These are phyloP conservation scores for Xylaria sp. DNA, from an alignment of 2,329 filamentous ascomycete species.

Conservation along the genomic window DNA sequence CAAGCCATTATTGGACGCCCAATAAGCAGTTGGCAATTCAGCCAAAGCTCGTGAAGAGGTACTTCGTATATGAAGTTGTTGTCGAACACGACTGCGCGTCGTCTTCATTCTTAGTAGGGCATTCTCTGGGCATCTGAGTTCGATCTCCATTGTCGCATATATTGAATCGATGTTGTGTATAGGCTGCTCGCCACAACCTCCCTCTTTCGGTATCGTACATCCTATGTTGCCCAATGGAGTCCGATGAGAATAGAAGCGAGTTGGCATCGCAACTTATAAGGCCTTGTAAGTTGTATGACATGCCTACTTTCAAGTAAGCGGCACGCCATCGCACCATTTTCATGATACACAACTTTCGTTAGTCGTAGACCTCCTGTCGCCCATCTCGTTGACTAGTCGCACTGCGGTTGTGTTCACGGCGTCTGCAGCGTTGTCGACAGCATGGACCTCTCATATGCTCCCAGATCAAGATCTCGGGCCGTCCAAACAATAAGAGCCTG, in stretches of 20 bases:
- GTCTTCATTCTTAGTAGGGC: constrained; percentile 4
- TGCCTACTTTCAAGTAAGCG: background rate
- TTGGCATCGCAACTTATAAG: background rate
- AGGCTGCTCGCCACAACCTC: background rate
- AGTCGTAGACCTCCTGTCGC: constrained; percentile 1
- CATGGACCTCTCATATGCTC: constrained; percentile 18
- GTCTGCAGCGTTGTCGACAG: constrained; percentile 4
- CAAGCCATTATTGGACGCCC: constrained; percentile 8
- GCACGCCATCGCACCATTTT: constrained; percentile 2
- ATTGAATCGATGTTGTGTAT: no score
- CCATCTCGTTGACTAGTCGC: constrained; percentile 3
- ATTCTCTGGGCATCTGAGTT: background rate
- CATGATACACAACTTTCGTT: constrained; percentile 6
- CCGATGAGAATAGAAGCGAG: background rate
- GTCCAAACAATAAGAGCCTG: constrained; percentile 40
- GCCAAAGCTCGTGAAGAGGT: constrained; percentile 5
- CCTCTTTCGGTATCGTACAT: background rate
- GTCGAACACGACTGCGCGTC: constrained; percentile 5
- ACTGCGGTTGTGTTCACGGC: background rate
- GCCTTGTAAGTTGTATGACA: background rate
- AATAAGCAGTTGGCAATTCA: constrained; percentile 7
- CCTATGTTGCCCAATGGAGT: constrained; percentile 3
- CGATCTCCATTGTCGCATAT: background rate
- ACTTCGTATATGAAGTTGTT: background rate
- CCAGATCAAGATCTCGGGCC: constrained; percentile 19